phyloP scores from a whole-genome alignment of 345 rosid species.

The Mallotus nudiflorus region DNA sequence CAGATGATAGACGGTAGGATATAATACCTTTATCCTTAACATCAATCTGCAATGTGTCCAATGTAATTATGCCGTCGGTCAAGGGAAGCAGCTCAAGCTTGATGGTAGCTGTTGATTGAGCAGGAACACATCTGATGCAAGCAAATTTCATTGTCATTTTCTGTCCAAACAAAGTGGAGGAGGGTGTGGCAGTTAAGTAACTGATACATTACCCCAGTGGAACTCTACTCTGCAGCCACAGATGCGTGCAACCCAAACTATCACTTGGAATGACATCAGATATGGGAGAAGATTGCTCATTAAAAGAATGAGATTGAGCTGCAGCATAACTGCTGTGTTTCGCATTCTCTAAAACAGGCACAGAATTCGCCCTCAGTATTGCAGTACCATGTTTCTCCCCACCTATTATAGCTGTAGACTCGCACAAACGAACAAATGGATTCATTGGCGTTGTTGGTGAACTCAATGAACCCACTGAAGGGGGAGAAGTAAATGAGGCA shows the following conservation, averaged over 20 bases:
- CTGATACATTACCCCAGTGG: slow-evolving; percentile 75
- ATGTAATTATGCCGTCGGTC: slow-evolving; percentile 96
- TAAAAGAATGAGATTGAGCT: slow-evolving; percentile 33
- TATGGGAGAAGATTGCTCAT: slow-evolving; percentile 47
- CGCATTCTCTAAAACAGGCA: slow-evolving; percentile 29
- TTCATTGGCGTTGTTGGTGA: slow-evolving; percentile 67
- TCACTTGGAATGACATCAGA: slow-evolving; percentile 65
- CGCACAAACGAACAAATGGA: slow-evolving; percentile 62
- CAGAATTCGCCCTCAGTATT: slow-evolving; percentile 35
- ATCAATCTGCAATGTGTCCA: slow-evolving; percentile 81
- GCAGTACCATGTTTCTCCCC: slow-evolving; percentile 36
- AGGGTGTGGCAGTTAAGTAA: background rate
- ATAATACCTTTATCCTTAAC: slow-evolving; percentile 88
- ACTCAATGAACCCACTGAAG: slow-evolving; percentile 78
- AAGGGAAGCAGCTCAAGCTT: slow-evolving; percentile 91
- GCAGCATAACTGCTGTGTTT: slow-evolving; percentile 42
- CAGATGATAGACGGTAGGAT: background rate
- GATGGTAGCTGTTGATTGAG: slow-evolving; percentile 81
- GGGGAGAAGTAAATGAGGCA: slow-evolving; percentile 81
- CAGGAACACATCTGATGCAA: slow-evolving; percentile 79
- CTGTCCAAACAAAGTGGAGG: slow-evolving; percentile 6
- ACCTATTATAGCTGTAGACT: slow-evolving; percentile 52
- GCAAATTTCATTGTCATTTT: slow-evolving; percentile 20
- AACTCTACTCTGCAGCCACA: slow-evolving; percentile 98
- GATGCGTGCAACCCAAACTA: slow-evolving; percentile 77